Percentiles rank a stretch among this genome's conserved stretches.
Evolutionary conservation across 306 rosid species (phyloP).

Genomic region (Erythrophleum fordii): DNA sequence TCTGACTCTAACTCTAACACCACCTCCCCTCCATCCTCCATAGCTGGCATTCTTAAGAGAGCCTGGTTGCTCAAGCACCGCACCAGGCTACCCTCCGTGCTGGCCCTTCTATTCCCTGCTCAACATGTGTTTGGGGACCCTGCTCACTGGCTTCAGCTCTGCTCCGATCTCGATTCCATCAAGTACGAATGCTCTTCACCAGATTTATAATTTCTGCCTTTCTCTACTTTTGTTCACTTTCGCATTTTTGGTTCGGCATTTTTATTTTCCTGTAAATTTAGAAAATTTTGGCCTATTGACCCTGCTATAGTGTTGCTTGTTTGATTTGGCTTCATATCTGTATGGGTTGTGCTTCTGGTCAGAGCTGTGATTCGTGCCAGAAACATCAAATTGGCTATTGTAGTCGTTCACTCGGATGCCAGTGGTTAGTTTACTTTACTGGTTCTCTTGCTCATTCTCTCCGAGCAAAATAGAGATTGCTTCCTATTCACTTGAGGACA

Average conservation of each 20-base stretch:
- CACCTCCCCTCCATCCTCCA: conserved; percentile 33
- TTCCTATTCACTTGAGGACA: background rate
- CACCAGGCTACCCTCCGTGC: conserved; percentile 74
- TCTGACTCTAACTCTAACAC: conserved; percentile 17
- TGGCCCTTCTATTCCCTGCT: conserved; percentile 67
- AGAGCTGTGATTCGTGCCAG: conserved; percentile 68
- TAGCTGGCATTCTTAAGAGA: conserved; percentile 63
- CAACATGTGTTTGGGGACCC: conserved; percentile 80
- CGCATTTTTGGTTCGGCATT: background rate
- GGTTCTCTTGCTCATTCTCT: background rate
- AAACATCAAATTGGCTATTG: conserved; percentile 67
- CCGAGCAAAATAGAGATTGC: background rate
- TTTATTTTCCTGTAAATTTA: background rate
- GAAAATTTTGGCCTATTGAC: background rate
- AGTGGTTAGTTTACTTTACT: conserved; percentile 45
- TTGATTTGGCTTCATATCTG: background rate
- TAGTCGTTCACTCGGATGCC: conserved; percentile 63
- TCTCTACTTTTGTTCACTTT: background rate
- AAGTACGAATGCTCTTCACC: conserved; percentile 44
- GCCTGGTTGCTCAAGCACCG: conserved; percentile 95
- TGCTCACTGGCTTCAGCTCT: conserved; percentile 84
- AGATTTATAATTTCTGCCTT: background rate
- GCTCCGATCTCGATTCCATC: conserved; percentile 87
- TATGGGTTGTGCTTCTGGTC: background rate
- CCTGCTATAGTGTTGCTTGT: conserved; percentile 8